These are phyloP conservation scores for Termitomyces sp. DNA, from an alignment of 768 basidiomycete genomes.

Conservation along the genomic window DNA sequence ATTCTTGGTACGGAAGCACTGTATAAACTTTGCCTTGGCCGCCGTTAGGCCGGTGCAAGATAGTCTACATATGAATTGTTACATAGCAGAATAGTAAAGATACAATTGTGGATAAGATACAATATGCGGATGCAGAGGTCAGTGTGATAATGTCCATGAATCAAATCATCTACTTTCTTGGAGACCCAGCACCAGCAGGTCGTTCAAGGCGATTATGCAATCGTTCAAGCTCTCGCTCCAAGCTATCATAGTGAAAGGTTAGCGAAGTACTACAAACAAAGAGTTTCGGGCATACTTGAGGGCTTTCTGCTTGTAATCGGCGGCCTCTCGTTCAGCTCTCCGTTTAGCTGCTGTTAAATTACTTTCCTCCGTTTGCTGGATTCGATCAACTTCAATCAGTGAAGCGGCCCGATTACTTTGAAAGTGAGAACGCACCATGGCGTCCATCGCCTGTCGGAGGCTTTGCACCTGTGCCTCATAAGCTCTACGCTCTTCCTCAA, in stretches of 20 bases:
- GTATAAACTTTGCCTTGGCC: too few species aligned
- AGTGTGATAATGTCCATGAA: conserved; percentile 7
- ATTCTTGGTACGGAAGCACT: too few species aligned
- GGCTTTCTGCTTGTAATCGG: conserved; percentile 66
- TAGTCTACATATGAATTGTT: conserved; percentile 2
- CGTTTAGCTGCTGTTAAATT: conserved; percentile 69
- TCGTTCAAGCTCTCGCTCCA: conserved; percentile 68
- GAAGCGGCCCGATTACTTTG: neutral
- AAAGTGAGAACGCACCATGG: conserved; percentile 43
- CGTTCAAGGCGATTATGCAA: conserved; percentile 61
- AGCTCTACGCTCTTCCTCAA: conserved; percentile 63
- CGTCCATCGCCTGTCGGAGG: conserved; percentile 59
- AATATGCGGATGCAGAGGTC: conserved; percentile 6
- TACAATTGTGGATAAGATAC: conserved; percentile 19
- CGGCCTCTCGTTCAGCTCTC: conserved; percentile 72
- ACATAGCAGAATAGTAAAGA: conserved; percentile 13
- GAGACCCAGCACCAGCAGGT: conserved; percentile 39
- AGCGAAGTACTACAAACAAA: conserved; percentile 2
- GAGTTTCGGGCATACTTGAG: conserved; percentile 45
- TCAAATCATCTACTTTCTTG: conserved; percentile 23
- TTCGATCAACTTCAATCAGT: neutral
- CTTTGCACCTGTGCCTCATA: conserved; percentile 55
- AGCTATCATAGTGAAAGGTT: conserved; percentile 26
- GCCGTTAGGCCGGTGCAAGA: neutral
- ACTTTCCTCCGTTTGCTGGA: conserved; percentile 66